These are phyloP conservation scores for Gnetum montanum DNA, from an alignment of 75 land plant genomes.

Conservation along the genomic window DNA sequence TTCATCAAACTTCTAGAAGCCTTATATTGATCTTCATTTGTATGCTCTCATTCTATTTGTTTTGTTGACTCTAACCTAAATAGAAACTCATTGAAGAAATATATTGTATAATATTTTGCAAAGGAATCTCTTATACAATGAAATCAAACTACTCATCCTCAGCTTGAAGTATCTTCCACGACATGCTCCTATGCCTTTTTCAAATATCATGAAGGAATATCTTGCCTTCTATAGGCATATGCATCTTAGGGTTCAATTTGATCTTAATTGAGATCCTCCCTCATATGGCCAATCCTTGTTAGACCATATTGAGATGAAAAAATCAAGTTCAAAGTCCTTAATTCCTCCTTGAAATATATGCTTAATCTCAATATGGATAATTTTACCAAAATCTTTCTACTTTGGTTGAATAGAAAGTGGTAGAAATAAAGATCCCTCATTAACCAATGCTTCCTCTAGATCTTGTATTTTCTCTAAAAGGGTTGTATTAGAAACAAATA, in stretches of 20 bases:
- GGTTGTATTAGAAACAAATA: not conserved
- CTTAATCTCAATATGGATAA: not conserved
- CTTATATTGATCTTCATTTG: not conserved
- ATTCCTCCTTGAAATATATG: not conserved
- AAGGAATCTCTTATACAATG: not conserved
- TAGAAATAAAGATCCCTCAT: not conserved
- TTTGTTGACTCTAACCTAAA: not conserved
- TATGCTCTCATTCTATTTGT: not conserved
- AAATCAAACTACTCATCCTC: not conserved
- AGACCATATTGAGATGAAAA: not conserved
- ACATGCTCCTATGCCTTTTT: not conserved
- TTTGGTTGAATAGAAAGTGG: not conserved
- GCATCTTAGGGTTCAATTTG: not conserved
- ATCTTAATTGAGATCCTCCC: not conserved
- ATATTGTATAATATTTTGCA: not conserved
- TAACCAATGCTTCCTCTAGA: no score
- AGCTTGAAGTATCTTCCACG: not conserved
- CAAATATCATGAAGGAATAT: not conserved
- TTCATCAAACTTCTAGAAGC: not conserved
- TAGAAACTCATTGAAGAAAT: not conserved
- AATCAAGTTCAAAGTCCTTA: not conserved
- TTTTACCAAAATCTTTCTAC: not conserved
- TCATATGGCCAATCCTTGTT: no score
- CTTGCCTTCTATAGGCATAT: not conserved
- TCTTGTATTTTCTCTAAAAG: not conserved